These are phyloP conservation scores for Penicillium verrucosum DNA, from an alignment of 2,329 filamentous ascomycete species.

Conservation along the genomic window DNA sequence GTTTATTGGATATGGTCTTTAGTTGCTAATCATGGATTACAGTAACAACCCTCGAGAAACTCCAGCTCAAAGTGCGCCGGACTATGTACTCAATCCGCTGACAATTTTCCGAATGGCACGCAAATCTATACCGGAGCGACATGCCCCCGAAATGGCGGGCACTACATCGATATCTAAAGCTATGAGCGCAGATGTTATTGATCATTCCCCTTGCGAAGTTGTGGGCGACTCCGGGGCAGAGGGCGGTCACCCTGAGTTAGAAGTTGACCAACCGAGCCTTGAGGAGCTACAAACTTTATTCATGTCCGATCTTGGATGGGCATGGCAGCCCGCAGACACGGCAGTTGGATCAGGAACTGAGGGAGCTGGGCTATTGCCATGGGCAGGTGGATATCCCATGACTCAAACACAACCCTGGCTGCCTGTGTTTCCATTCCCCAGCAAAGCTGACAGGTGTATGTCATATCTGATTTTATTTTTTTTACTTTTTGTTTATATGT, in stretches of 20 bases:
- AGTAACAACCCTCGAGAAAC: slow-evolving; percentile 14
- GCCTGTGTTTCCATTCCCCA: slow-evolving; percentile 21
- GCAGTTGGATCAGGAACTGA: slow-evolving; percentile 24
- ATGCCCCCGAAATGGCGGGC: slow-evolving; percentile 21
- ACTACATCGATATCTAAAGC: slow-evolving; percentile 10
- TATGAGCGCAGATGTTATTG: not conserved
- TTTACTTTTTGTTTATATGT: too few species aligned
- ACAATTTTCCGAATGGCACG: slow-evolving; percentile 28
- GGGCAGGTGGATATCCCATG: slow-evolving; percentile 20
- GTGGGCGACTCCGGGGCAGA: not conserved
- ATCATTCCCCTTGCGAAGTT: not conserved
- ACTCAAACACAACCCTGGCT: slow-evolving; percentile 19
- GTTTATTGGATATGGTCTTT: not conserved
- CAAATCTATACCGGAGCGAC: slow-evolving; percentile 24
- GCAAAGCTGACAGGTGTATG: slow-evolving; percentile 6
- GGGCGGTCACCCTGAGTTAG: not conserved
- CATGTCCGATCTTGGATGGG: slow-evolving; percentile 26
- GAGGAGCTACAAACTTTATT: slow-evolving; percentile 22
- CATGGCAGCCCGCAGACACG: slow-evolving; percentile 24
- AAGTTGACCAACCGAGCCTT: slow-evolving; percentile 12
- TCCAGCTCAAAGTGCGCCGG: slow-evolving; percentile 21
- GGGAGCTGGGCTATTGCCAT: slow-evolving; percentile 18
- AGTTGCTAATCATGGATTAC: not conserved
- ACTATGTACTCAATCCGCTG: slow-evolving; percentile 27
- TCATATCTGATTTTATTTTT: too few species aligned